A percentile compares a stretch with the other conserved stretches of the same genome.
Conservation (phyloP, 1,284 basidiomycete genomes). For the Naganishia cerealis region DNA sequence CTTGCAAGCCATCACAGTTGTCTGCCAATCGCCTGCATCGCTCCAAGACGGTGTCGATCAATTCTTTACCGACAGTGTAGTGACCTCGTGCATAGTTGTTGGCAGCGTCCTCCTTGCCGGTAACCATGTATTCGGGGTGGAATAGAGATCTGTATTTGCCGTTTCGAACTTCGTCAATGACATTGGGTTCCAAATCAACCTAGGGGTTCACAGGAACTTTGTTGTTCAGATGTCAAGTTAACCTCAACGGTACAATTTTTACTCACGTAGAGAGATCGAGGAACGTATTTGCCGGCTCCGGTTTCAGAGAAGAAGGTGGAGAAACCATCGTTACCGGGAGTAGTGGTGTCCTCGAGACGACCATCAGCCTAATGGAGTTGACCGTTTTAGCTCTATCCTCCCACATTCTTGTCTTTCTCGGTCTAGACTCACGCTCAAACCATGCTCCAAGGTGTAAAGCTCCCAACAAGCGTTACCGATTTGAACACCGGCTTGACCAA, state of each 20-base stretch:
- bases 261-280: conserved; percentile 85
- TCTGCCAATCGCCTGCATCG: conserved; percentile 93
- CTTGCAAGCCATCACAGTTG: conserved; percentile 96
- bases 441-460: conserved; percentile 97
- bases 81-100: conserved; percentile 99
- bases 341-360: conserved; percentile 74
- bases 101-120: conserved; percentile 98
- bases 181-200: conserved; percentile 91
- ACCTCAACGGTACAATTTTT: no score
- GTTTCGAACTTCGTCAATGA: conserved; percentile 91
- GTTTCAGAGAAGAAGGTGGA: conserved; percentile 69
- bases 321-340: conserved; percentile 82
- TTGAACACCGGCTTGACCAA: conserved; percentile 57
- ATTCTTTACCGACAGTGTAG: conserved; percentile 97
- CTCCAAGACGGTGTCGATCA: conserved; percentile 87
- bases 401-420: background rate
- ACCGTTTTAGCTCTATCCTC: background rate
- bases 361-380: conserved; percentile 74
- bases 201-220: conserved; percentile 35
- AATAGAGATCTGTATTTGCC: conserved; percentile 93
- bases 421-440: conserved; percentile 73
- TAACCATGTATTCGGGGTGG: conserved; percentile 98
- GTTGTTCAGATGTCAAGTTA: conserved; percentile 37
- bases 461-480: conserved; percentile 98
- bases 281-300: conserved; percentile 92